Base-by-base conservation (phyloP, 768 basidiomycete genomes). In the Gloeopeniophorella convolvens region DNA sequence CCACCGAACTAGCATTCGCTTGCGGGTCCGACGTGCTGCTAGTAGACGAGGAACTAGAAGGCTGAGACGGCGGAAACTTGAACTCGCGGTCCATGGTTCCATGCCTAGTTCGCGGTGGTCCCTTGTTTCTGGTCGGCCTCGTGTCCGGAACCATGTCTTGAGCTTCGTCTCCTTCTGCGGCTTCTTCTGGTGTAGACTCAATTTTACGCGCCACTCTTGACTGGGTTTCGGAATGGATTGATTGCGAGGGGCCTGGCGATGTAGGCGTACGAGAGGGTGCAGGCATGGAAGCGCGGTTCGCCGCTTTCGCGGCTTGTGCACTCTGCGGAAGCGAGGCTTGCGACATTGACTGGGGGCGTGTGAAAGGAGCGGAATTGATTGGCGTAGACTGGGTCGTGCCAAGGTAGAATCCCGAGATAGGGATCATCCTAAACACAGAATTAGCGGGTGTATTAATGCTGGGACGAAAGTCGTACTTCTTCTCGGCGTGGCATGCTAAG, bases 1-100 rank as follows among this genome's bases (percentile, higher is more conserved):
- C 13, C 24, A n/a, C 16, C 21, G 20, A 23, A 21, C 18, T 27
- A 10, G 35, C 18, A 10, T 4, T 28, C 2, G 31, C 31, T 46
- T 41, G 35, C 18, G 27, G 36, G 9, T 10, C 33, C 3, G 26
- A n/a, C n/a, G 27, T 7, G 33, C 18, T 35, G 9, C 16, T n/a
- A 3, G 5, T 23, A 5, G 37, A 34, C 16, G 42, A 50, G n/a
- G 35, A 27, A n/a, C n/a, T 6, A 10, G 42, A 16, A 18, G 13
- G 12, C 24, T 31, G 2, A 10, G 42, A 0, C 18, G 62, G 59
- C 18, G 86, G 86, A 70, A 88, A 89, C 61, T 76, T 82, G 67
- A 89, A 89, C 35, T 79, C 75, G 39, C 68, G 75, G 62, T 87
- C 85, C 86, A 91, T 91, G 36, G 83, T 84, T 21, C 89, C 87